Conservation (phyloP, 805 yeast genomes). For the Nakazawaea wickerhamii region DNA sequence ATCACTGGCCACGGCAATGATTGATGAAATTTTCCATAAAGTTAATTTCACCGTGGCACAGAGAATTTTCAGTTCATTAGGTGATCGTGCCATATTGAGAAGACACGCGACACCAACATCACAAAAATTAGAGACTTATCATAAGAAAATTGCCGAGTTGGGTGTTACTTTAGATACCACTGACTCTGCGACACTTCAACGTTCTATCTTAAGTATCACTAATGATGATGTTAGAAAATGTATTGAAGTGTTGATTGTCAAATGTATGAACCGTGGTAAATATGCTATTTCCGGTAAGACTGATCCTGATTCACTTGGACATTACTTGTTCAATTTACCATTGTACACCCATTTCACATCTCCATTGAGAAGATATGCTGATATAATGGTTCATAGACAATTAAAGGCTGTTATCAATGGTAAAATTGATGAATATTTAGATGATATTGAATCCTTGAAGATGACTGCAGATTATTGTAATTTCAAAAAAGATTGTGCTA, state of each 20-base stretch:
- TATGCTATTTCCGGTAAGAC: conserved; percentile 86
- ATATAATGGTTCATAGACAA: conserved; percentile 89
- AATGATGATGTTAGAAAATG: conserved; percentile 63
- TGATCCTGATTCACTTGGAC: conserved; percentile 72
- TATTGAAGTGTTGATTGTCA: conserved; percentile 72
- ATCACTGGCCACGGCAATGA: conserved; percentile 47
- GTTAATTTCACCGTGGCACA: conserved; percentile 86
- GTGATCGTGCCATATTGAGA: conserved; percentile 78
- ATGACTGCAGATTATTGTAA: conserved; percentile 89
- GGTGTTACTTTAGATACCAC: conserved; percentile 71
- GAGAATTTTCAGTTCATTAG: conserved; percentile 65
- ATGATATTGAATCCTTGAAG: conserved; percentile 65
- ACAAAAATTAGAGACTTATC: conserved; percentile 74
- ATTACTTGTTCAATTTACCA: conserved; percentile 78
- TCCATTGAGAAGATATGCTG: conserved; percentile 89
- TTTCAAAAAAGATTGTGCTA: conserved; percentile 92
- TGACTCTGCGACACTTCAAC: conserved; percentile 63
- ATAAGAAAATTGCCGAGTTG: conserved; percentile 59
- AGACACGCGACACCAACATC: conserved; percentile 82
- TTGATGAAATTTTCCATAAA: conserved; percentile 73
- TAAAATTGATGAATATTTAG: conserved; percentile 34
- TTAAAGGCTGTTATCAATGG: conserved; percentile 56
- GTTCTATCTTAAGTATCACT: conserved; percentile 59
- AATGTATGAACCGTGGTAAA: conserved; percentile 80
- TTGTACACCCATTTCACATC: conserved; percentile 91